Base-by-base conservation (phyloP, 495 filamentous ascomycete species). In the Ascobolus immersus region DNA sequence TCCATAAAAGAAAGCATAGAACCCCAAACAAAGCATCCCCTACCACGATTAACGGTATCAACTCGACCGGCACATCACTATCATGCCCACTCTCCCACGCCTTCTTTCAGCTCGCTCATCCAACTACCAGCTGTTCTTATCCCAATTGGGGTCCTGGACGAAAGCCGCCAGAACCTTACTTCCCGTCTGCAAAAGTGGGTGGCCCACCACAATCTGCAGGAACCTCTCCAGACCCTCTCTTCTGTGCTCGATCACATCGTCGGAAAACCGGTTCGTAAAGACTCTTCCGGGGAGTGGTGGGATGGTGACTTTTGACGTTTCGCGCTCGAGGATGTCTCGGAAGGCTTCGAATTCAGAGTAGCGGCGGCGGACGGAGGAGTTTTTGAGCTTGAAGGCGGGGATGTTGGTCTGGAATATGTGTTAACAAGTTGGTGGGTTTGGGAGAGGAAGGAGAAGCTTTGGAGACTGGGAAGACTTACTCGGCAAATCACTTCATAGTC, bases 291-390 rank as follows among this genome's bases (percentile, higher is more conserved):
- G 86, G 32, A 96, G 59, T 17, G 86, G 86, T 4, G 86, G 86
- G 49, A 94, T 96, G 19, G 79, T 91, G 31, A 96, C 86, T 34
- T 89, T 62, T 23, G 82, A 82, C 44, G 65, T 73, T 58, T 96
- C 86, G 36, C 89, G 73, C 62, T 96, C 86, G 33, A 96, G 65
- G 36, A 94, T 91, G 51, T 96, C 86, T 45, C 86, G 80, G 58
- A 96, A 96, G 59, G 86, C 81, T 58, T 96, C 86, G 45, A 96
- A 96, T 54, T 96, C 86, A 37, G 73, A 81, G 57, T 96, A 96
- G 17, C 86, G 77, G 35, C 86, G 69, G 36, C 86, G 80, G 33
- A 94, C 89, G 39, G 66, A 62, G 29, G 73, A 80, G 49, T 77
- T 60, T 46, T 73, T 70, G 17, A 46, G 37, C 43, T 92, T 90